Conservation (phyloP, 2,329 filamentous ascomycete species). For the Mycogone perniciosa region DNA sequence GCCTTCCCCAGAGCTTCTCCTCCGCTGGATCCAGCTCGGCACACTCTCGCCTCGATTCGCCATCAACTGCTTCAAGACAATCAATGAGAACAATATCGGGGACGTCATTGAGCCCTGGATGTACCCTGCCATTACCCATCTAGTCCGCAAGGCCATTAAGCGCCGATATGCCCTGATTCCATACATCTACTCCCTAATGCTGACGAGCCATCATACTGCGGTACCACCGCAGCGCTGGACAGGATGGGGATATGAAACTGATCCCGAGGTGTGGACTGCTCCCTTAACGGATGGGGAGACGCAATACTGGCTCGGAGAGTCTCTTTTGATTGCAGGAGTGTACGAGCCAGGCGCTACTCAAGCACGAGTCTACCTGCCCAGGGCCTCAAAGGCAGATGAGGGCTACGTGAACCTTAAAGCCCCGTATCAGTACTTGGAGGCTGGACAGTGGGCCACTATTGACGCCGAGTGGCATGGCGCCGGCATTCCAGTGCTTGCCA, state of each 20-base stretch:
- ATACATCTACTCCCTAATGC: constrained; percentile 60
- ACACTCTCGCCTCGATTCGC: constrained; percentile 65
- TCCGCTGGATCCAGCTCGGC: constrained; percentile 68
- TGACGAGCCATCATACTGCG: constrained; percentile 56
- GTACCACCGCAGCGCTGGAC: constrained; percentile 64
- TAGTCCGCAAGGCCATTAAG: constrained; percentile 60
- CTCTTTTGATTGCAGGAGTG: constrained; percentile 59
- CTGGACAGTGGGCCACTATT: constrained; percentile 35
- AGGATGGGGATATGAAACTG: constrained; percentile 64
- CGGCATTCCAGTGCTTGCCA: constrained; percentile 34
- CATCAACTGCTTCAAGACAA: constrained; percentile 74
- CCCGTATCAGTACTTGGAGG: constrained; percentile 50
- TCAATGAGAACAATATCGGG: constrained; percentile 57
- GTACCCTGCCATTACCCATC: constrained; percentile 59
- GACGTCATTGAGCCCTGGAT: constrained; percentile 76
- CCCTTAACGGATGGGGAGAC: constrained; percentile 56
- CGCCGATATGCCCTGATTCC: constrained; percentile 66
- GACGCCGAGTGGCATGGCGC: constrained; percentile 37
- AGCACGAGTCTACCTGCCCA: constrained; percentile 57
- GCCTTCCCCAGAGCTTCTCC: constrained; percentile 61
- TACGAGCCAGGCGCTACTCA: constrained; percentile 52
- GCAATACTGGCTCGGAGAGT: constrained; percentile 68
- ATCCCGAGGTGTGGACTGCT: constrained; percentile 59
- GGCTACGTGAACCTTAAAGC: constrained; percentile 59
- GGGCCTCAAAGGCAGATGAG: constrained; percentile 45